Conservation (phyloP, 495 filamentous ascomycete species). For the Penicillium daleae region DNA sequence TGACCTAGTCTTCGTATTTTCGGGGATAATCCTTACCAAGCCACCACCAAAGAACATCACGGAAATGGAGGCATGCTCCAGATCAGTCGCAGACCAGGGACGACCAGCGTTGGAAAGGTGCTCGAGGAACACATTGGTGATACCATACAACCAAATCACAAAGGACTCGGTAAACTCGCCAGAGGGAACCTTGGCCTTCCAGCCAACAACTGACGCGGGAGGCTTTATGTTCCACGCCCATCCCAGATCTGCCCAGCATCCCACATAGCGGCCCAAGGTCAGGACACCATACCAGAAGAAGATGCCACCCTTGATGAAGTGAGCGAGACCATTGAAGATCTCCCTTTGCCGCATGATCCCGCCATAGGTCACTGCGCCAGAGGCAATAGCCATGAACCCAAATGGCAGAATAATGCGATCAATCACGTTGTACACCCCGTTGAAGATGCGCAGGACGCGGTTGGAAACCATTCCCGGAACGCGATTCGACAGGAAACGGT, state of each 20-base stretch:
- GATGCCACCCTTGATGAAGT: slow-evolving; percentile 96
- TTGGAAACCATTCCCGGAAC: slow-evolving; percentile 62
- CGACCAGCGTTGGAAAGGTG: slow-evolving; percentile 74
- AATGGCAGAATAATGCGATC: slow-evolving; percentile 66
- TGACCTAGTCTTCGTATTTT: neutral
- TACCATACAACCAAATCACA: slow-evolving; percentile 86
- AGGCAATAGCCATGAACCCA: slow-evolving; percentile 65
- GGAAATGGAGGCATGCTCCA: slow-evolving; percentile 93
- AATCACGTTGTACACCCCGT: slow-evolving; percentile 60
- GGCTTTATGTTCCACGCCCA: slow-evolving; percentile 97
- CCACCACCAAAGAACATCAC: slow-evolving; percentile 95
- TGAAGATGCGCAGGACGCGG: slow-evolving; percentile 60
- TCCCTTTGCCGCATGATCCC: slow-evolving; percentile 66
- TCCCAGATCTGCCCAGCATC: slow-evolving; percentile 86
- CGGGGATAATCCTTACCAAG: slow-evolving; percentile 67
- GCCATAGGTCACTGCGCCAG: slow-evolving; percentile 68
- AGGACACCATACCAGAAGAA: slow-evolving; percentile 93
- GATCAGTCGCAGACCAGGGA: slow-evolving; percentile 74
- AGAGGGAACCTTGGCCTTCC: slow-evolving; percentile 68
- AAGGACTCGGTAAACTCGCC: slow-evolving; percentile 89
- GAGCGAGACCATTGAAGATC: slow-evolving; percentile 86
- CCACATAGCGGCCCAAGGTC: slow-evolving; percentile 87
- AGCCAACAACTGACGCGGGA: slow-evolving; percentile 57
- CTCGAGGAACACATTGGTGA: slow-evolving; percentile 91
- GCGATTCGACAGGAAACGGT: slow-evolving; percentile 50